Percentiles rank a stretch among this genome's conserved stretches.
Evolutionary conservation across 2,329 filamentous ascomycete species (phyloP).

Genomic region (Byssochlamys sp.): DNA sequence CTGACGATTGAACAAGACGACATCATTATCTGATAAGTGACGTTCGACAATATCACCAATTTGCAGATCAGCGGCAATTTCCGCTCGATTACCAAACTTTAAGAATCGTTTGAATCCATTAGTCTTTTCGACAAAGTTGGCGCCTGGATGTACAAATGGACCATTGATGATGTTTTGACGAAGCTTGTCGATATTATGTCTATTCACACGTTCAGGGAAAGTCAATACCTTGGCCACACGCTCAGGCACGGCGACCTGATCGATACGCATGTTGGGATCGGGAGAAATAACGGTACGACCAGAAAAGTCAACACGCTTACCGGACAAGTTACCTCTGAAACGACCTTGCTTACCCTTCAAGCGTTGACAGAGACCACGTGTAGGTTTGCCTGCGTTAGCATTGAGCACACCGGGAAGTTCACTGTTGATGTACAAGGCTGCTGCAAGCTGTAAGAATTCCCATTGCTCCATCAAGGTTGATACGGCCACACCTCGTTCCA

Average conservation of each 20-base stretch:
- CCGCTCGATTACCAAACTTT: slow-evolving; percentile 61
- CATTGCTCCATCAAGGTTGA: slow-evolving; percentile 94
- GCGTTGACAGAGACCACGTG: slow-evolving; percentile 86
- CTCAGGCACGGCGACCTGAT: slow-evolving; percentile 83
- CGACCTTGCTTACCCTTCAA: slow-evolving; percentile 95
- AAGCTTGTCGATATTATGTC: slow-evolving; percentile 77
- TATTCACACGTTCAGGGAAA: slow-evolving; percentile 79
- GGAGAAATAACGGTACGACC: slow-evolving; percentile 95
- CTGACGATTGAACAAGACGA: slow-evolving; percentile 95
- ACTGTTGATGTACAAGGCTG: slow-evolving; percentile 97
- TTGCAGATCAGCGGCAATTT: slow-evolving; percentile 62
- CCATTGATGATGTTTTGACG: slow-evolving; percentile 66
- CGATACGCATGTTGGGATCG: slow-evolving; percentile 85
- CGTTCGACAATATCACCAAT: slow-evolving; percentile 86
- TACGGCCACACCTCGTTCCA: slow-evolving; percentile 75
- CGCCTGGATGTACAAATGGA: slow-evolving; percentile 79
- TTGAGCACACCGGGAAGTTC: slow-evolving; percentile 89
- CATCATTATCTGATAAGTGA: slow-evolving; percentile 87
- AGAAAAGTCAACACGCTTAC: slow-evolving; percentile 97
- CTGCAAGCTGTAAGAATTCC: slow-evolving; percentile 90
- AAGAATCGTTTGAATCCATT: slow-evolving; percentile 63
- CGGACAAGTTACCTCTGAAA: slow-evolving; percentile 91
- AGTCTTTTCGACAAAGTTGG: slow-evolving; percentile 69
- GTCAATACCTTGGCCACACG: slow-evolving; percentile 94
- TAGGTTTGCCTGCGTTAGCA: slow-evolving; percentile 74